Percentiles rank a stretch among this genome's conserved stretches.
Conservation (phyloP, 2,329 filamentous ascomycete species). For the Anisogramma anomala region DNA sequence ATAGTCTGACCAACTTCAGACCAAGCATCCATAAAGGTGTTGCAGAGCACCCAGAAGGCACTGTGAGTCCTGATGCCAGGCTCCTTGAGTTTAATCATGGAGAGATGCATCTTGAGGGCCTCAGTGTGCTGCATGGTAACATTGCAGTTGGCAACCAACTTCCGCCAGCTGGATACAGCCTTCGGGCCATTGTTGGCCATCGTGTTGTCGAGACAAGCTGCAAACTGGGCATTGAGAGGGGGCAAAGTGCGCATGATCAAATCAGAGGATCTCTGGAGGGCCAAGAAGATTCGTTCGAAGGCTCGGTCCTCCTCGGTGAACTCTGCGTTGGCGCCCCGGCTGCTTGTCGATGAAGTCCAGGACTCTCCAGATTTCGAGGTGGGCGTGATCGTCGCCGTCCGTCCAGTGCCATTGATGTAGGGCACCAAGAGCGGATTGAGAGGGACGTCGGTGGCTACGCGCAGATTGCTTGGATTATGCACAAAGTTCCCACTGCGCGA, state of each 20-base stretch:
- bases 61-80: slow-evolving; percentile 57
- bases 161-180: slow-evolving; percentile 54
- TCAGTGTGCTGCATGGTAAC: slow-evolving; percentile 63
- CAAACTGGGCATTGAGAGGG: slow-evolving; percentile 54
- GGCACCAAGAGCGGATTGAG: slow-evolving; percentile 18
- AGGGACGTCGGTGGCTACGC: slow-evolving; percentile 45
- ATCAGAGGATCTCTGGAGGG: slow-evolving; percentile 62
- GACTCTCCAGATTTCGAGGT: slow-evolving; percentile 78
- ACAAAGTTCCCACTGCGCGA: slow-evolving; percentile 27
- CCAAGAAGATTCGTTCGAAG: slow-evolving; percentile 74
- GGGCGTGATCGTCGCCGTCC: slow-evolving; percentile 42
- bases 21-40: slow-evolving; percentile 61
- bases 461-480: slow-evolving; percentile 42
- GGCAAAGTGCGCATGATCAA: slow-evolving; percentile 63
- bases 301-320: slow-evolving; percentile 65
- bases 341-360: slow-evolving; percentile 48
- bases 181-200: slow-evolving; percentile 47
- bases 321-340: slow-evolving; percentile 45
- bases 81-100: slow-evolving; percentile 74
- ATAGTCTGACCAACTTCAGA: slow-evolving; percentile 51
- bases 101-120: slow-evolving; percentile 59
- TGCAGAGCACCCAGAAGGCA: slow-evolving; percentile 59
- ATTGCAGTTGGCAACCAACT: slow-evolving; percentile 59
- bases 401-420: slow-evolving; percentile 37
- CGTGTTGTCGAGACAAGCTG: slow-evolving; percentile 50